Percentiles rank a stretch among this genome's conserved stretches.
Evolutionary conservation across 768 basidiomycete species (phyloP).

Genomic region (Grammothele lineata): DNA sequence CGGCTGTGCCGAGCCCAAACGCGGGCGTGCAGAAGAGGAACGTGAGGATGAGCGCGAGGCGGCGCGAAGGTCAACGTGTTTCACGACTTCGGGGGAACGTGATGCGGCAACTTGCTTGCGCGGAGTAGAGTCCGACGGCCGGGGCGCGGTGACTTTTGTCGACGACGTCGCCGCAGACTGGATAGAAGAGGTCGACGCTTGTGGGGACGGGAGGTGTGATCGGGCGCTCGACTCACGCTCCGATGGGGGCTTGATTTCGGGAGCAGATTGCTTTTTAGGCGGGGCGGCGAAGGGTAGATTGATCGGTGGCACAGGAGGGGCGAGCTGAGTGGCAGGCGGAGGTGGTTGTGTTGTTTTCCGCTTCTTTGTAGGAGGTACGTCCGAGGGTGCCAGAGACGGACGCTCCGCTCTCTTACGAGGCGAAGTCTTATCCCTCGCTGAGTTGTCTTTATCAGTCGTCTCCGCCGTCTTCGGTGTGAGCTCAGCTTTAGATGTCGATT

Average conservation of each 20-base stretch:
- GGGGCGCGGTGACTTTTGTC: not conserved
- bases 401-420: not conserved
- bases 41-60: slow-evolving; percentile 7
- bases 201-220: no score
- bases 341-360: not conserved
- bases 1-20: not conserved
- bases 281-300: no score
- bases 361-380: slow-evolving; percentile 9
- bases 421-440: no score
- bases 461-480: no score
- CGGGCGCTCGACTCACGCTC: no score
- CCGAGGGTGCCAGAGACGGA: not conserved
- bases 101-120: no score
- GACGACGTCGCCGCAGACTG: not conserved
- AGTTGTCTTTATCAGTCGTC: no score
- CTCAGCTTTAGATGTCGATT: not conserved
- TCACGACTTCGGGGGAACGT: no score
- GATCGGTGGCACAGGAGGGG: no score
- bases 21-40: slow-evolving; percentile 3
- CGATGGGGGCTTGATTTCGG: no score
- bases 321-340: not conserved
- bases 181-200: not conserved
- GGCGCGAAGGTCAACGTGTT: slow-evolving; percentile 2
- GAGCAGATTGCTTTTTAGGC: no score
- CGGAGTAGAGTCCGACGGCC: not conserved